phyloP scores from a whole-genome alignment of 1,139 yeast genomes.

The Protomyces arabidopsidicola region DNA sequence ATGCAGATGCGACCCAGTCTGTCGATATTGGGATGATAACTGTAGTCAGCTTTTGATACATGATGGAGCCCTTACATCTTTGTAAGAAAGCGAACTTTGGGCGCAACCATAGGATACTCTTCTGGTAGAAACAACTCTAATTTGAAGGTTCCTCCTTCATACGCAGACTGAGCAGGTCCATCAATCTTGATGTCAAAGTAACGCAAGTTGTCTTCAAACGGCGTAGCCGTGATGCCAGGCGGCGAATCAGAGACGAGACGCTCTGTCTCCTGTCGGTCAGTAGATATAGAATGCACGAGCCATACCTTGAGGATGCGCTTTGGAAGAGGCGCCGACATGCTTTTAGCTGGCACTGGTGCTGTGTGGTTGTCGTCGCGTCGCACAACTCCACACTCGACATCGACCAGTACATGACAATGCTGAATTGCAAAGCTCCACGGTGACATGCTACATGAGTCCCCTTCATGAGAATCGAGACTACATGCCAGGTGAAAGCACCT shows the following conservation, averaged over 20 bases:
- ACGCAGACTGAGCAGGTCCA: constrained; percentile 85
- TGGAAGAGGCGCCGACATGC: constrained; percentile 44
- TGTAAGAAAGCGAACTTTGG: constrained; percentile 57
- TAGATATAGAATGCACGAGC: constrained; percentile 3
- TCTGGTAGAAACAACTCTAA: constrained; percentile 78
- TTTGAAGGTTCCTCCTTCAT: constrained; percentile 70
- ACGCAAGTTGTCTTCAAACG: constrained; percentile 88
- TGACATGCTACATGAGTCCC: background rate
- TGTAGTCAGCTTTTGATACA: background rate
- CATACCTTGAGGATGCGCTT: constrained; percentile 79
- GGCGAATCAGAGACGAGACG: constrained; percentile 90
- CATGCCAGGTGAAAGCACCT: constrained; percentile 27
- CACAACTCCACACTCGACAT: background rate
- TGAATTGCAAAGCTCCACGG: too few relatives aligned
- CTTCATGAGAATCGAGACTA: background rate
- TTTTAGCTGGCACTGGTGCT: background rate
- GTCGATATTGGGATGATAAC: constrained; percentile 92
- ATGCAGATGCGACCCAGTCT: constrained; percentile 90
- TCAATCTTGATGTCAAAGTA: constrained; percentile 84
- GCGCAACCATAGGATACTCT: constrained; percentile 59
- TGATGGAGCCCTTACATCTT: constrained; percentile 47
- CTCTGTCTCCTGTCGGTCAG: constrained; percentile 65
- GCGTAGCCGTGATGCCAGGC: constrained; percentile 88
- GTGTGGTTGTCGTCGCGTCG: background rate
- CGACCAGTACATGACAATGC: too few relatives aligned